phyloP scores from a whole-genome alignment of 805 yeast species.

The Nakazawaea molendinolei region DNA sequence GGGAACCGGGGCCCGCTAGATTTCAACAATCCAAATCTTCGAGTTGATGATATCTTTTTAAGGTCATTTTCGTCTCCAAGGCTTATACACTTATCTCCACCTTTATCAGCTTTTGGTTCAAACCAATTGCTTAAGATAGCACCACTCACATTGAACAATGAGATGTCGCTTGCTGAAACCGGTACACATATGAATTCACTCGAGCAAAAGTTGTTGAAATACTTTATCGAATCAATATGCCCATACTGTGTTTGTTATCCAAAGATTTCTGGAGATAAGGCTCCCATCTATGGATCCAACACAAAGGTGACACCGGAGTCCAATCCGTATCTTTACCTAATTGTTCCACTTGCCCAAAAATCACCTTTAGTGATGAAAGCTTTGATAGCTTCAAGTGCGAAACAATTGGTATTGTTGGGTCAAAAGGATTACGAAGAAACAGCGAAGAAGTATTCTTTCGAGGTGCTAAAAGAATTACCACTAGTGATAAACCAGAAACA shows the following conservation, averaged over 20 bases:
- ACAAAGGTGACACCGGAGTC: slow-evolving; percentile 18
- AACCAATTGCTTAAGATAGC: too few species aligned
- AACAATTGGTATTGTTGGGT: slow-evolving; percentile 26
- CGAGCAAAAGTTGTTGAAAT: slow-evolving; percentile 22
- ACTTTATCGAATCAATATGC: slow-evolving; percentile 28
- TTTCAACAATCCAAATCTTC: not conserved
- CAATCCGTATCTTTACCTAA: slow-evolving; percentile 31
- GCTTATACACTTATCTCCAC: not conserved
- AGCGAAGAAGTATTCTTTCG: slow-evolving; percentile 22
- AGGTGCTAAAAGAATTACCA: slow-evolving; percentile 26
- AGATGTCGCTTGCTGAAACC: slow-evolving; percentile 1
- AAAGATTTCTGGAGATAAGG: too few species aligned
- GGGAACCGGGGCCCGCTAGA: not conserved
- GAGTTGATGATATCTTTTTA: slow-evolving; percentile 12
- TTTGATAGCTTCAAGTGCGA: slow-evolving; percentile 30
- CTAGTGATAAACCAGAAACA: slow-evolving; percentile 23
- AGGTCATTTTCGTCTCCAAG: slow-evolving; percentile 8
- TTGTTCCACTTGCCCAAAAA: slow-evolving; percentile 29
- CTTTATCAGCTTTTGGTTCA: too few species aligned
- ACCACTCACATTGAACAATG: not conserved
- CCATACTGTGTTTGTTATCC: slow-evolving; percentile 35
- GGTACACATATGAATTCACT: slow-evolving; percentile 13
- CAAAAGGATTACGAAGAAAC: slow-evolving; percentile 20
- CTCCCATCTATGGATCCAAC: too few species aligned
- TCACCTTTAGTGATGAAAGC: slow-evolving; percentile 28